Conservation (phyloP, 176 grass and related monocot genomes). For the Oryza rufipogon region DNA sequence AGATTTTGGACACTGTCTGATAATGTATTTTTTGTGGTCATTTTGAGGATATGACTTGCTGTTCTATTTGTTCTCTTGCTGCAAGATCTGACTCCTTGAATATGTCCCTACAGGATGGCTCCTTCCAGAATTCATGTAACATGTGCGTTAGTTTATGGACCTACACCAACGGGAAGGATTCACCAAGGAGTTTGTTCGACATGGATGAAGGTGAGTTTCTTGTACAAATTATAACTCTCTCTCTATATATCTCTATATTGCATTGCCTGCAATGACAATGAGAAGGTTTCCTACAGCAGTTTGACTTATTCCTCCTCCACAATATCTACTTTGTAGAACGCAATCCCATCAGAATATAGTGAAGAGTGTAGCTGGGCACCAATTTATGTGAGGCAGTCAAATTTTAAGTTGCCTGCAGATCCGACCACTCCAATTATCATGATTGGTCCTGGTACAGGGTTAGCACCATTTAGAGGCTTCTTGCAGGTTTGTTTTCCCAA, state of each 20-base stretch:
- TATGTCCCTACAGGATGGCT: conserved; percentile 54
- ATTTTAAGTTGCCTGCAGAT: conserved; percentile 85
- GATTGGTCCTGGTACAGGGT: conserved; percentile 96
- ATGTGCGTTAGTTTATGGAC: conserved; percentile 82
- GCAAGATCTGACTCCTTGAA: not conserved
- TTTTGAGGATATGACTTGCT: not conserved
- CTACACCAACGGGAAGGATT: conserved; percentile 85
- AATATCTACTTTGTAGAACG: conserved; percentile 55
- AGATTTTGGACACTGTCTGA: not conserved
- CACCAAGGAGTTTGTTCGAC: conserved; percentile 94
- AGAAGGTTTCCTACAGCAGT: conserved; percentile 4
- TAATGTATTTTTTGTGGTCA: not conserved
- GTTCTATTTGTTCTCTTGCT: not conserved
- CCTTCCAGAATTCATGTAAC: conserved; percentile 86
- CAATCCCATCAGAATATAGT: conserved; percentile 76
- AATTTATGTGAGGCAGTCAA: conserved; percentile 90
- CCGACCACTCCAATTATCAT: conserved; percentile 82
- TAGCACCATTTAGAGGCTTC: conserved; percentile 97
- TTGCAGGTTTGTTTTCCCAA: conserved; percentile 74
- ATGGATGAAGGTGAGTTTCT: conserved; percentile 84
- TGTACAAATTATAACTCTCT: not conserved
- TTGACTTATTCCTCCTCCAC: conserved; percentile 33
- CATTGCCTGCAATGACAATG: conserved; percentile 1
- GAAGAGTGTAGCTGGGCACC: conserved; percentile 94
- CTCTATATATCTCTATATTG: not conserved